Conservation (phyloP, 2,329 filamentous ascomycete genomes). For the Thermochaetoides dissita region DNA sequence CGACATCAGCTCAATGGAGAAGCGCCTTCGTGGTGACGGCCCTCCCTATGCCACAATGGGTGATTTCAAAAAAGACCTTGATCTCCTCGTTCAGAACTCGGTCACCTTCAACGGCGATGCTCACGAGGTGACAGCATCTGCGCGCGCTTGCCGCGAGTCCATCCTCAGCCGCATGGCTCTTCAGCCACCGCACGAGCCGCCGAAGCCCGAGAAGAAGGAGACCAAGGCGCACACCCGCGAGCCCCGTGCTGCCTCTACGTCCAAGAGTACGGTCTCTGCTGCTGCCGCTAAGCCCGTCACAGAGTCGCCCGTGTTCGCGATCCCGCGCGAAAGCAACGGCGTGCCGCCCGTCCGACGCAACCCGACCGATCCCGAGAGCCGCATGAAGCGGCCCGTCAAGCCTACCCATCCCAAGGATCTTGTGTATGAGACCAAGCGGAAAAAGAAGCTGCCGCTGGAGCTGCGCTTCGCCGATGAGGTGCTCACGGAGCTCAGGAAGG, state of each 20-base stretch:
- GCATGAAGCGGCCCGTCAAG: conserved; percentile 88
- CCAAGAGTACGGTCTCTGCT: conserved; percentile 10
- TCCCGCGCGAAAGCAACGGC: conserved; percentile 52
- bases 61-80: conserved; percentile 60
- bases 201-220: conserved; percentile 48
- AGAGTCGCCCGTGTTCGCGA: conserved; percentile 44
- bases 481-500: conserved; percentile 61
- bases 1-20: conserved; percentile 72
- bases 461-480: conserved; percentile 80
- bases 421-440: conserved; percentile 70
- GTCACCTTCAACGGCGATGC: conserved; percentile 66
- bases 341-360: conserved; percentile 75
- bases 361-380: conserved; percentile 60
- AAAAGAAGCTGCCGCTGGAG: conserved; percentile 82
- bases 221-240: conserved; percentile 32
- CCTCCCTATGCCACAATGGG: conserved; percentile 51
- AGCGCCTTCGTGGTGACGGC: conserved; percentile 54
- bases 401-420: conserved; percentile 82
- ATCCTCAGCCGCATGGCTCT: conserved; percentile 33
- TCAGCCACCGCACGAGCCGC: conserved; percentile 38
- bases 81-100: conserved; percentile 67
- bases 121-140: conserved; percentile 55
- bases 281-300: conserved; percentile 22
- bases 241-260: conserved; percentile 20
- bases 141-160: conserved; percentile 40